These are phyloP conservation scores for Rosellinia necatrix DNA, from an alignment of 2,329 filamentous ascomycete species.

Conservation along the genomic window DNA sequence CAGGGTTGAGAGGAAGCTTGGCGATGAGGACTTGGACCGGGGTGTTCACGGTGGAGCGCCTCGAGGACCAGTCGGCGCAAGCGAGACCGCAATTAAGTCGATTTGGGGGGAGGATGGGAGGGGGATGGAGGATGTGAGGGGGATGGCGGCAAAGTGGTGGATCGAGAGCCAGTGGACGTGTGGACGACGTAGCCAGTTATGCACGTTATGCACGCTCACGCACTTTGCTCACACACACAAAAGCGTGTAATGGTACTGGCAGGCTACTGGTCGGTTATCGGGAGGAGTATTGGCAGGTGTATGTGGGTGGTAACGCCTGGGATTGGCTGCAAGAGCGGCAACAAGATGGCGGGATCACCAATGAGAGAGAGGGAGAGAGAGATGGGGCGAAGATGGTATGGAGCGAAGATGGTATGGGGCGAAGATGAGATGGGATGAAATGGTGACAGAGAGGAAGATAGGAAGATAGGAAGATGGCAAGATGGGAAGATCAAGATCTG, in stretches of 20 bases:
- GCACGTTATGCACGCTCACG: background rate
- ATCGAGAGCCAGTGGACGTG: too few relatives aligned
- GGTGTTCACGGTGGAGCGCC: slow-evolving; percentile 31
- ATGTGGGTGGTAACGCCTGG: slow-evolving; percentile 23
- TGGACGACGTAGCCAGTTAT: too few relatives aligned
- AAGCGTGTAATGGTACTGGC: slow-evolving; percentile 20
- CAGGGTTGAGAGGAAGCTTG: too few relatives aligned
- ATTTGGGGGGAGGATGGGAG: too few relatives aligned
- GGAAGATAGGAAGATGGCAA: background rate
- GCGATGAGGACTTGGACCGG: slow-evolving; percentile 1
- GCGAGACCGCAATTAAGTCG: slow-evolving; percentile 28
- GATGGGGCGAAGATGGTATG: too few relatives aligned
- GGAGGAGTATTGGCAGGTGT: slow-evolving; percentile 15
- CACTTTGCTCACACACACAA: slow-evolving; percentile 3
- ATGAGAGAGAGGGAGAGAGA: slow-evolving; percentile 4
- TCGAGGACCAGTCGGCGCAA: slow-evolving; percentile 33
- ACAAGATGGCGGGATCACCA: slow-evolving; percentile 16
- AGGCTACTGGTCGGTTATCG: too few relatives aligned
- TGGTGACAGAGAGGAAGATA: background rate
- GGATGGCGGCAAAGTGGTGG: slow-evolving; percentile 38
- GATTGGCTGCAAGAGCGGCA: slow-evolving; percentile 35
- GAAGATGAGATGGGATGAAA: too few relatives aligned
- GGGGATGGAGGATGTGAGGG: too few relatives aligned
- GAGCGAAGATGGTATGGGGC: too few relatives aligned
- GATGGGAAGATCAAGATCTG: background rate